A percentile compares a stretch with the other conserved stretches of the same genome.
phyloP scores from a whole-genome alignment of 169 alveolate species.

The Sarcocystis neurona region DNA sequence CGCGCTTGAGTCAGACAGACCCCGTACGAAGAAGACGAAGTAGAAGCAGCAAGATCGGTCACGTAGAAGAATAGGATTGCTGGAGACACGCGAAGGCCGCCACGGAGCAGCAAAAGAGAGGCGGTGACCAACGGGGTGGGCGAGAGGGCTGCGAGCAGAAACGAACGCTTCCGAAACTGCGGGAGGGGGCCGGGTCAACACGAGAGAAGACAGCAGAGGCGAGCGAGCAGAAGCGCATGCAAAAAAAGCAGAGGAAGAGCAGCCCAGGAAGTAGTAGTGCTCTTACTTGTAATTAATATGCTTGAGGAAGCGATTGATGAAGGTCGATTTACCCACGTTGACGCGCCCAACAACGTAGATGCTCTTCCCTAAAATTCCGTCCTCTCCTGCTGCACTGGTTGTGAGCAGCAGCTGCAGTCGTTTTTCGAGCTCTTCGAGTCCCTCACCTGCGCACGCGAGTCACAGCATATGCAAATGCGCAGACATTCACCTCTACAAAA shows the following conservation, averaged over 20 bases:
- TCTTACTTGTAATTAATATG: conserved; percentile 74
- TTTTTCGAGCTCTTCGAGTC: conserved; percentile 43
- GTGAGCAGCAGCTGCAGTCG: conserved; percentile 44
- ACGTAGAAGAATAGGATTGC: too few species aligned
- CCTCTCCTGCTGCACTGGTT: background rate
- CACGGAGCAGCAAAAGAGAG: too few species aligned
- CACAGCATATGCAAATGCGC: background rate
- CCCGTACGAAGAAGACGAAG: too few species aligned
- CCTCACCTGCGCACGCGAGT: conserved; percentile 29
- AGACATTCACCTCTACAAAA: too few species aligned
- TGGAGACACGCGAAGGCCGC: too few species aligned
- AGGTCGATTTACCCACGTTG: conserved; percentile 86
- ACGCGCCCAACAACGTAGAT: conserved; percentile 72
- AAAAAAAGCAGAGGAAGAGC: background rate
- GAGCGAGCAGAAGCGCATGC: background rate
- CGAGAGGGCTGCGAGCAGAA: too few species aligned
- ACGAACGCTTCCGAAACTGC: too few species aligned
- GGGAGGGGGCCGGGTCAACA: too few species aligned
- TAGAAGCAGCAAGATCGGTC: too few species aligned
- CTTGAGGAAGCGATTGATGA: conserved; percentile 81
- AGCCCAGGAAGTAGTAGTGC: background rate
- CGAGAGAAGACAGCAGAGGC: too few species aligned
- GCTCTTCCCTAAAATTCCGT: background rate
- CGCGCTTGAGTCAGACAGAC: too few species aligned
- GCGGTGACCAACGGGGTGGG: too few species aligned